Base-by-base conservation (phyloP, 805 yeast genomes). In the Wickerhamiella dianesei region DNA sequence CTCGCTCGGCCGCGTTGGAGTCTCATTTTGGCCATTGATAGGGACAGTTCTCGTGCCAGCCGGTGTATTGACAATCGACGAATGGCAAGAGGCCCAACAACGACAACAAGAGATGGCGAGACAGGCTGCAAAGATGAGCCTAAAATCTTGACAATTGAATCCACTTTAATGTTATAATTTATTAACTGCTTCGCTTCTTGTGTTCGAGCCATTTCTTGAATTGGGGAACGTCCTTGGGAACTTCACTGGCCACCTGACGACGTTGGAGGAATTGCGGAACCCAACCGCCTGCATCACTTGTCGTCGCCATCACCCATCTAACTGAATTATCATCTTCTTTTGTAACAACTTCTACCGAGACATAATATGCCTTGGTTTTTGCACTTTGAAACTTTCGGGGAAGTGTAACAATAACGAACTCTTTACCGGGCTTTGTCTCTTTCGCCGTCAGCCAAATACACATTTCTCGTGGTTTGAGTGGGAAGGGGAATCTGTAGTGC, bases 1-100 rank as follows among this genome's bases (percentile, higher is more conserved):
- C 59, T 80, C 95, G 35, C 68, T 89, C 45, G 79, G 82, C 1
- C 69, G 87, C 51, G 75, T 76, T 18, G 80, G 83, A 13, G 76
- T 76, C 3, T 84, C 82, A 55, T 83, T 84, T 60, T 80, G 83
- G 64, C 60, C 63, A 35, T 50, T 69, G 32, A 25, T 25, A 6
- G 32, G 32, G 12, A 12, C 32, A 6, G 12, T 25, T 25, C 32
- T 25, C 12, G 32, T 25, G 12, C 32, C 32, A 2, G 21, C 53
- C 5, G 54, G 50, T 35, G 43, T 56, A 4, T 45, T 61, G 2
- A 62, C 67, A n/a, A 58, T 62, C 21, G 51, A 54, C 4, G 70
- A 69, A 41, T 75, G 79, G 78, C 52, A 51, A 3, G 54, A 52
- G 12, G 72, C 75, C 0, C 53, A 68, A 22, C 60, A 61, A 48